A percentile compares a stretch with the other conserved stretches of the same genome.
These are phyloP conservation scores for Neltuma alba DNA, from an alignment of 306 rosid species.

Conservation along the genomic window DNA sequence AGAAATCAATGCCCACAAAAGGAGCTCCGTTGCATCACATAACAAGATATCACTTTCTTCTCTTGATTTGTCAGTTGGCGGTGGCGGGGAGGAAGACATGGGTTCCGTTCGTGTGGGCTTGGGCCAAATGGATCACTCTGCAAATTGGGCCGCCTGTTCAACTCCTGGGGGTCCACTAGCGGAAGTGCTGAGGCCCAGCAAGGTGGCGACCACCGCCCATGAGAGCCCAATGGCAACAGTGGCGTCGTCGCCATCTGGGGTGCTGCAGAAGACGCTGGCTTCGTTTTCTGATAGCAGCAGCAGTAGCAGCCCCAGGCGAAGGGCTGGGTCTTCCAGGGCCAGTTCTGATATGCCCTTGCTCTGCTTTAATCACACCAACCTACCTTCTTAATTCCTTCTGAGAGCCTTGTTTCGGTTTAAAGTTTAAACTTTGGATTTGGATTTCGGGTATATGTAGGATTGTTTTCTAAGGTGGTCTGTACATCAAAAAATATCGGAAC, in stretches of 20 bases:
- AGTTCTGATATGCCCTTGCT: constrained; percentile 54
- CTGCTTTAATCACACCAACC: constrained; percentile 44
- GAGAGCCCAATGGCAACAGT: constrained; percentile 46
- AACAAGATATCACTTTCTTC: constrained; percentile 56
- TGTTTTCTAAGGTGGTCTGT: neutral
- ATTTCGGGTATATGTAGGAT: neutral
- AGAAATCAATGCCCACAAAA: constrained; percentile 28
- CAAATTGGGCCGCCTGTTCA: constrained; percentile 46
- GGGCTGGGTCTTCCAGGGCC: constrained; percentile 47
- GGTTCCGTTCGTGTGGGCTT: constrained; percentile 45
- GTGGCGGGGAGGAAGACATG: constrained; percentile 35
- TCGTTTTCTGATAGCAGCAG: constrained; percentile 76
- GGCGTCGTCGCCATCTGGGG: constrained; percentile 69
- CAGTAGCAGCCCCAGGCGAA: constrained; percentile 59
- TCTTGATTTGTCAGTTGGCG: constrained; percentile 62
- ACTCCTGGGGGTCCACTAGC: constrained; percentile 76
- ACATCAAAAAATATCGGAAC: constrained; percentile 20
- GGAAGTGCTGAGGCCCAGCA: constrained; percentile 70
- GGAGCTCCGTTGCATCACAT: constrained; percentile 38
- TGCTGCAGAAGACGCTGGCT: constrained; percentile 60
- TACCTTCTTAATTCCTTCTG: constrained; percentile 21
- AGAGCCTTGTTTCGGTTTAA: neutral
- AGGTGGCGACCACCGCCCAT: constrained; percentile 25
- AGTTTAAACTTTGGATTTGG: neutral
- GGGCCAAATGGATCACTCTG: constrained; percentile 45